Evolutionary conservation across 441 rosid species (phyloP).

Genomic region (Mallotus japonicus): DNA sequence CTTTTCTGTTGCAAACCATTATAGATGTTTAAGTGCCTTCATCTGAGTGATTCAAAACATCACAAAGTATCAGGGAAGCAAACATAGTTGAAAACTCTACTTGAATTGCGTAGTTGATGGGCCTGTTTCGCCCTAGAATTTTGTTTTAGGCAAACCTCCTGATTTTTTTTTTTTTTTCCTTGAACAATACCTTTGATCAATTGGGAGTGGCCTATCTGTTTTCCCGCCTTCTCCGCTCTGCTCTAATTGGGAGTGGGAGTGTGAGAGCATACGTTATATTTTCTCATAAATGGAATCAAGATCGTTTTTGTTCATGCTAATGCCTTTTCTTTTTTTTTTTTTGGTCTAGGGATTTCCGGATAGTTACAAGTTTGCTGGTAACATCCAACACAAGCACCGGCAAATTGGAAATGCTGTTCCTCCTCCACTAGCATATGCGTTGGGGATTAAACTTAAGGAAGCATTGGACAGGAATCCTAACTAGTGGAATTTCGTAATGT

Average conservation of each 20-base stretch:
- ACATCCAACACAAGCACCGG: slow-evolving; percentile 50
- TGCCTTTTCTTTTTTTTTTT: neutral
- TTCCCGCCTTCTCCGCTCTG: neutral
- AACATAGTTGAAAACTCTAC: neutral
- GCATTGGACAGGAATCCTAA: slow-evolving; percentile 26
- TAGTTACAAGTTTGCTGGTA: slow-evolving; percentile 43
- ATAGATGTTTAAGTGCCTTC: neutral
- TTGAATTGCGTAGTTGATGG: neutral
- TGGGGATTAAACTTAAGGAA: slow-evolving; percentile 47
- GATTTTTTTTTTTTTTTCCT: too few species aligned
- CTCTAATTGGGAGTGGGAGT: neutral
- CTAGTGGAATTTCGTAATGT: neutral
- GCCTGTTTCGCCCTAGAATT: neutral
- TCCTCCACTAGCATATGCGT: slow-evolving; percentile 52
- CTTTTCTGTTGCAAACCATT: neutral
- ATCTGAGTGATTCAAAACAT: neutral
- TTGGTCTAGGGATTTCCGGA: slow-evolving; percentile 49
- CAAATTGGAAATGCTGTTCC: slow-evolving; percentile 71
- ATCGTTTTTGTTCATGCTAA: too few species aligned
- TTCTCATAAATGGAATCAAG: neutral
- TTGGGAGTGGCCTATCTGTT: neutral
- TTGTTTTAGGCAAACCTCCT: neutral
- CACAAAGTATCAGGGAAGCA: neutral
- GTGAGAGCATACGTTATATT: neutral
- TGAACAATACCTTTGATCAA: neutral